These are phyloP conservation scores for Phenoliferia sp. DNA, from an alignment of 1,284 basidiomycete species.

Conservation along the genomic window DNA sequence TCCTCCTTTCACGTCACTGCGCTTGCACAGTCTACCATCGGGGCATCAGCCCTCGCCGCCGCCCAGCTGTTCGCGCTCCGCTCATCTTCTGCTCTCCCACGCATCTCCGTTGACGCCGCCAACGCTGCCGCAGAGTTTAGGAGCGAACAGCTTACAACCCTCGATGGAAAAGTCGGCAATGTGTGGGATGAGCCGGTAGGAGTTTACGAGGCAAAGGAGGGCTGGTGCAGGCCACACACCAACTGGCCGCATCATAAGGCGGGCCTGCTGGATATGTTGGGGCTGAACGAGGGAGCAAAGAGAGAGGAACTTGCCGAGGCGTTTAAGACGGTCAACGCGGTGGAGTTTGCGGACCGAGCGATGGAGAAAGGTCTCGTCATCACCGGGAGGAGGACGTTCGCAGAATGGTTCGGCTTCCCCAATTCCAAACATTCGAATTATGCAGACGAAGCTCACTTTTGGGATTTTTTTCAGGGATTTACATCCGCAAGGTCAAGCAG, in stretches of 20 bases:
- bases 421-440: neutral
- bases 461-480: conserved; percentile 1
- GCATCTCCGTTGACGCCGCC: conserved; percentile 53
- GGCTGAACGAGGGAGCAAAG: conserved; percentile 40
- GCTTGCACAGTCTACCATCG: conserved; percentile 48
- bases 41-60: conserved; percentile 29
- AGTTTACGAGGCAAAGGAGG: conserved; percentile 53
- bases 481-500: conserved; percentile 5
- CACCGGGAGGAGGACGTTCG: conserved; percentile 52
- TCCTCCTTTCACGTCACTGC: conserved; percentile 53
- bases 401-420: conserved; percentile 49
- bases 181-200: conserved; percentile 55
- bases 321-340: conserved; percentile 49
- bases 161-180: conserved; percentile 24
- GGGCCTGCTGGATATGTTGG: conserved; percentile 52
- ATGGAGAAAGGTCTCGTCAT: conserved; percentile 52
- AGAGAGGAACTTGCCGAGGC: conserved; percentile 47
- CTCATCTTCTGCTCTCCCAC: neutral
- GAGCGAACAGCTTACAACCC: conserved; percentile 45
- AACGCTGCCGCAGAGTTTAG: conserved; percentile 56
- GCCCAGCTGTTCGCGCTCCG: neutral
- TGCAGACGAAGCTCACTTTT: neutral
- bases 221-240: conserved; percentile 55
- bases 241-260: conserved; percentile 58
- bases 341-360: conserved; percentile 54